These are phyloP conservation scores for Dactylis glomerata DNA, from an alignment of 176 grass and related monocot genomes.

Conservation along the genomic window DNA sequence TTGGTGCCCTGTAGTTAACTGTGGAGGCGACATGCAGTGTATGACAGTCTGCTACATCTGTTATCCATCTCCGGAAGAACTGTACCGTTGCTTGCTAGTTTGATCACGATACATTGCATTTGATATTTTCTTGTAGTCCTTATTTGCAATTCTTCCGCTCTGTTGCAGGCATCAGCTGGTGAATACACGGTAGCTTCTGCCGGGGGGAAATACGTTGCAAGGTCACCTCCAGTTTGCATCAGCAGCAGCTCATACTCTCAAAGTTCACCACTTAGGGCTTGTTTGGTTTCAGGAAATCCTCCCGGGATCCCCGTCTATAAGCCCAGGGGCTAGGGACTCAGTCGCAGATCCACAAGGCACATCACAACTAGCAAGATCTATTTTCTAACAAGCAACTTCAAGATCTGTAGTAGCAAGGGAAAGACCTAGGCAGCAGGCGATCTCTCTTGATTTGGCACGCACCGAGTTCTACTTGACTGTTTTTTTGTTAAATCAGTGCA, in stretches of 20 bases:
- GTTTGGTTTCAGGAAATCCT: too few species aligned
- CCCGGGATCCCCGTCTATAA: too few species aligned
- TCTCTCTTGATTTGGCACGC: too few species aligned
- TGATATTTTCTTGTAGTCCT: background rate
- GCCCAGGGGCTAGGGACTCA: too few species aligned
- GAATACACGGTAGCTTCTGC: slow-evolving; percentile 80
- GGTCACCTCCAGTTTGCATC: slow-evolving; percentile 59
- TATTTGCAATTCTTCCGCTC: background rate
- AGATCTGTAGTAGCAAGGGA: too few species aligned
- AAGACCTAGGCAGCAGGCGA: too few species aligned
- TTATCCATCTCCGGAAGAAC: background rate
- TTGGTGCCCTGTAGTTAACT: background rate
- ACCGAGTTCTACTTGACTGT: too few species aligned
- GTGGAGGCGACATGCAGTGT: background rate
- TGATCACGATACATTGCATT: background rate
- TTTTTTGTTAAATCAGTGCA: too few species aligned
- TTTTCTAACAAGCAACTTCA: too few species aligned
- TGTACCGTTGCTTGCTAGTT: background rate
- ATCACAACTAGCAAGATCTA: too few species aligned
- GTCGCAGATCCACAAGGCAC: too few species aligned
- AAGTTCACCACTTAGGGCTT: too few species aligned
- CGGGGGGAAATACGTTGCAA: slow-evolving; percentile 63
- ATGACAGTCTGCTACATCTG: background rate
- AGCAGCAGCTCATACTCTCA: slow-evolving; percentile 34
- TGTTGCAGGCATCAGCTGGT: slow-evolving; percentile 43